These are phyloP conservation scores for Paracoccidioides lutzii DNA, from an alignment of 2,329 filamentous ascomycete species.

Conservation along the genomic window DNA sequence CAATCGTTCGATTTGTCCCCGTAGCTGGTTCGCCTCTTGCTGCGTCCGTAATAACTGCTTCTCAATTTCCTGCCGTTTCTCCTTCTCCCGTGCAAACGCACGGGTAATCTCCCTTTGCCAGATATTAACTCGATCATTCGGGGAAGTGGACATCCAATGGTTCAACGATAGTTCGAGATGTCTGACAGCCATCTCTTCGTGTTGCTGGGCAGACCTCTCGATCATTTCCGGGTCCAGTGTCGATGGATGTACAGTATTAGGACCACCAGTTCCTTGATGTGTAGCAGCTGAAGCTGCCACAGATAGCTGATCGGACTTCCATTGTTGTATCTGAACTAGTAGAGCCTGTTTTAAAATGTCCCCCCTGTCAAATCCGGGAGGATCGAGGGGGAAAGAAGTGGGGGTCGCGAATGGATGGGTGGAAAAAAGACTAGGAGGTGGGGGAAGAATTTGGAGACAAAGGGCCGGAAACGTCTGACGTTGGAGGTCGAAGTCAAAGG, in stretches of 20 bases:
- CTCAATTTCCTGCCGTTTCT: conserved; percentile 32
- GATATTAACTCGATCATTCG: conserved; percentile 37
- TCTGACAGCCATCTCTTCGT: conserved; percentile 57
- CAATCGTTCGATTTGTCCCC: conserved; percentile 34
- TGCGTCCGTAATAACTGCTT: conserved; percentile 32
- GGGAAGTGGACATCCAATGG: conserved; percentile 57
- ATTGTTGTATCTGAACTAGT: conserved; percentile 52
- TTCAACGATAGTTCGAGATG: conserved; percentile 67
- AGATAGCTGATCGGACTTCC: conserved; percentile 40
- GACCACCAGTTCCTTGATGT: conserved; percentile 5
- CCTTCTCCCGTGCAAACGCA: conserved; percentile 34
- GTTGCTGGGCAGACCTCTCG: conserved; percentile 39
- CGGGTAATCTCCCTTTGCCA: conserved; percentile 38
- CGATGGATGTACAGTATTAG: conserved; percentile 7
- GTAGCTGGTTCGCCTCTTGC: conserved; percentile 37
- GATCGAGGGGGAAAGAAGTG: conserved; percentile 68
- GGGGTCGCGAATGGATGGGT: conserved; percentile 64
- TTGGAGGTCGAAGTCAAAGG: conserved; percentile 72
- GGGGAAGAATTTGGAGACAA: conserved; percentile 65
- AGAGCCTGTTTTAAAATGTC: conserved; percentile 58
- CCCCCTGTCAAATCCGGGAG: conserved; percentile 61
- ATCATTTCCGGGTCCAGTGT: conserved; percentile 26
- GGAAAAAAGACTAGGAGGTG: conserved; percentile 71
- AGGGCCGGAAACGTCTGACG: conserved; percentile 76
- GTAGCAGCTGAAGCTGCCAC: conserved; percentile 4